phyloP scores from a whole-genome alignment of 441 rosid genomes.

The Viola pubescens region DNA sequence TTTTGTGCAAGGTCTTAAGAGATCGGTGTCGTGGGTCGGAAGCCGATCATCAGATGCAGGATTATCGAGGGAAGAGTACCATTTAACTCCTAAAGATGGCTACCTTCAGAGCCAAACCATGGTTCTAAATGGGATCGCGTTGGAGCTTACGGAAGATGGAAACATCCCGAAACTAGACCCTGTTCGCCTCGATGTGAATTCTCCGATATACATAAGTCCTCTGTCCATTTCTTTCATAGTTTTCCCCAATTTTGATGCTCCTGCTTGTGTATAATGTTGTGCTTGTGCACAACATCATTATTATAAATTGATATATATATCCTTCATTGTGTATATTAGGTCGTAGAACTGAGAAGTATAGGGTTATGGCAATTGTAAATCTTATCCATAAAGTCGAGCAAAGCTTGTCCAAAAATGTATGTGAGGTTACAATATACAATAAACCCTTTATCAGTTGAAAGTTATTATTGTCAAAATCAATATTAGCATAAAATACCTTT shows the following conservation, averaged over 20 bases:
- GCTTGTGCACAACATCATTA: background rate
- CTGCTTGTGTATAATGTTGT: constrained; percentile 39
- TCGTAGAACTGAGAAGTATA: too few species aligned
- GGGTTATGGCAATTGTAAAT: too few species aligned
- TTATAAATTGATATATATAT: too few species aligned
- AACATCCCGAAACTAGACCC: constrained; percentile 65
- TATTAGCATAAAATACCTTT: too few species aligned
- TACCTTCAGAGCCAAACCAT: constrained; percentile 54
- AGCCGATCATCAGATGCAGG: constrained; percentile 34
- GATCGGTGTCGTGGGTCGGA: constrained; percentile 56
- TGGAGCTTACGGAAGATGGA: constrained; percentile 37
- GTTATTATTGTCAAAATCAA: too few species aligned
- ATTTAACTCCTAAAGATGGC: constrained; percentile 66
- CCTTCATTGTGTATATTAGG: too few species aligned
- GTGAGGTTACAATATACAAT: too few species aligned
- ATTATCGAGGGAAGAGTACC: constrained; percentile 75
- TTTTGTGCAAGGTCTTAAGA: constrained; percentile 44
- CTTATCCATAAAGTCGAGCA: too few species aligned
- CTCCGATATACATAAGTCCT: constrained; percentile 49
- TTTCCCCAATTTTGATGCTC: constrained; percentile 71
- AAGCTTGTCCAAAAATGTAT: too few species aligned
- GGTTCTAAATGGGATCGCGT: constrained; percentile 70
- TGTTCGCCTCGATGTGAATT: constrained; percentile 27
- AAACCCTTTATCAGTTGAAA: too few species aligned
- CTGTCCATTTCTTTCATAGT: constrained; percentile 72